A percentile compares a stretch with the other conserved stretches of the same genome.
phyloP scores from a whole-genome alignment of 768 basidiomycete species.

The Pholiota conissans region DNA sequence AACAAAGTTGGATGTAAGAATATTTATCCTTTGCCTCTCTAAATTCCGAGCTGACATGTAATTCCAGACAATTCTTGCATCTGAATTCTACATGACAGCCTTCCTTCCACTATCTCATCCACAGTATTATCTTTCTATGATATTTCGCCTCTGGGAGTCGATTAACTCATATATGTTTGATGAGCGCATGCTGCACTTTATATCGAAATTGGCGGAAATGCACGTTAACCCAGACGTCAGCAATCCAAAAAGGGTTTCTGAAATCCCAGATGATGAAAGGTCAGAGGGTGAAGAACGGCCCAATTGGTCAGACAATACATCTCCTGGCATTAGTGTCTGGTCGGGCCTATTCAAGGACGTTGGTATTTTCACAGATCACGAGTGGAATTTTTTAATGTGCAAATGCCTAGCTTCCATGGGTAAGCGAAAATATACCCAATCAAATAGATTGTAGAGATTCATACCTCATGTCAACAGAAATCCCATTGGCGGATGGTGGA shows the following conservation, averaged over 20 bases:
- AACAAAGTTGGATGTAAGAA: conserved; percentile 67
- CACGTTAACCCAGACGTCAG: conserved; percentile 79
- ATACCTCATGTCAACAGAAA: conserved; percentile 43
- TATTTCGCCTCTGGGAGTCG: conserved; percentile 86
- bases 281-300: conserved; percentile 64
- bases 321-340: conserved; percentile 48
- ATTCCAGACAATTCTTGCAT: conserved; percentile 66
- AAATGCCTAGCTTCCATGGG: conserved; percentile 86
- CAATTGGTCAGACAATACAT: conserved; percentile 47
- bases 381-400: conserved; percentile 87
- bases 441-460: conserved; percentile 2
- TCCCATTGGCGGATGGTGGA: conserved; percentile 70
- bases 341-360: conserved; percentile 81
- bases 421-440: conserved; percentile 31
- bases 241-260: conserved; percentile 66
- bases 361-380: conserved; percentile 82
- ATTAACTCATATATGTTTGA: conserved; percentile 89
- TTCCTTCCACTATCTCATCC: conserved; percentile 87
- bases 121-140: conserved; percentile 78
- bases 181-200: conserved; percentile 85
- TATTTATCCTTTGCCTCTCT: not conserved
- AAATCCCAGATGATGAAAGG: conserved; percentile 69
- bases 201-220: conserved; percentile 73
- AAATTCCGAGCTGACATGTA: conserved; percentile 10
- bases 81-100: conserved; percentile 83